Base-by-base conservation (phyloP, 352 stramenopile species). In the Phytophthora cactorum region DNA sequence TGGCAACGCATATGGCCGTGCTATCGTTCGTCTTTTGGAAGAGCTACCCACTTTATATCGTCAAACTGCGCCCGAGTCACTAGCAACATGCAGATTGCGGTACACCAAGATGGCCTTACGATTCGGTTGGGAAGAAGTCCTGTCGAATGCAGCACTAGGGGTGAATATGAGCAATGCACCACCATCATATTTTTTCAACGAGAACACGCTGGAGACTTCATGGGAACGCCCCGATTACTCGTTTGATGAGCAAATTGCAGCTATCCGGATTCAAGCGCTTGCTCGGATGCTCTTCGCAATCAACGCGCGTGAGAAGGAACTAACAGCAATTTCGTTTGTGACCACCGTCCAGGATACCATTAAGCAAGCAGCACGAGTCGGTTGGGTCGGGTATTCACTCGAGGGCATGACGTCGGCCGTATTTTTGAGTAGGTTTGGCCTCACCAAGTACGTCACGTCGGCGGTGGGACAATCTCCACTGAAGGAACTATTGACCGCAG, bases 361-460 rank as follows among this genome's bases (percentile, higher is more conserved):
- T 1, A 25, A 70, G 34, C 59, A 22, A 10, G 64, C 66, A 25
- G 54, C 49, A 43, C 60, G 46, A n/a, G 41, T 84, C 2, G 74
- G 64, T 8, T 92, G 81, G 82, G 49, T 92, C 11, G 87, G 87
- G 10, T 92, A 85, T 63, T 83, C 82, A n/a, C 62, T 93, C 17
- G 87, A 95, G 61, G 87, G 87, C 12, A 79, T 95, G 54, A 83
- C 69, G n/a, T 64, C 80, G 0, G 46, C 69, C 1, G 76, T 83
- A 9, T 86, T 85, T 44, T 73, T 93, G 28, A 76, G 59, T 57
- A 83, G 86, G 3, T 71, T 93, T 22, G 87, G 85, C 0, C 73
- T 95, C 8, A 62, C 64, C 49, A 91, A 88, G 68, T 73, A 89
- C 59, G 59, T 72, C 25, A 51, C 62, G 12, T 65, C 71, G 5